Evolutionary conservation across 164 flowering plant species (phyloP).

Genomic region (Aristolochia fimbriata): DNA sequence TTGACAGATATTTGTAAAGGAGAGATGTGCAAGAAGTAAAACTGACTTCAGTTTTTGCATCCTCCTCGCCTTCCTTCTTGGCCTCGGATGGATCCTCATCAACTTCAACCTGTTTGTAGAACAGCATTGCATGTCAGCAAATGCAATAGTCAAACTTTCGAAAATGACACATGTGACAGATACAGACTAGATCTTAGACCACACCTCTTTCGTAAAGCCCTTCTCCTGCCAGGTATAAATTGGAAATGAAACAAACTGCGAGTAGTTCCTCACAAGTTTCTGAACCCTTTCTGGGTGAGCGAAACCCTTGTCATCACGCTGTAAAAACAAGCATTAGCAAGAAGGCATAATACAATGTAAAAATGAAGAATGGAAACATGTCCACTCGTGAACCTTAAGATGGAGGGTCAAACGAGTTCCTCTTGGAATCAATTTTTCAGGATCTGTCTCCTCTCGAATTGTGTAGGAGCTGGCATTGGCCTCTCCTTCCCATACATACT

Average conservation of each 20-base stretch:
- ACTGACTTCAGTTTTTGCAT: slow-evolving; percentile 49
- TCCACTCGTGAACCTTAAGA: slow-evolving; percentile 54
- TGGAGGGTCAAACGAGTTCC: slow-evolving; percentile 80
- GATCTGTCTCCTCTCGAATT: slow-evolving; percentile 86
- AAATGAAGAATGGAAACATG: neutral
- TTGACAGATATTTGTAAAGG: too few relatives aligned
- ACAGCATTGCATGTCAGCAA: neutral
- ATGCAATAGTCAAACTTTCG: neutral
- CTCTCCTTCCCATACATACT: slow-evolving; percentile 95
- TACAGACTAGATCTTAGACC: neutral
- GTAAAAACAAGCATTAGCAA: slow-evolving; percentile 8
- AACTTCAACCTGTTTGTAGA: slow-evolving; percentile 67
- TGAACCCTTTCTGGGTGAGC: slow-evolving; percentile 89
- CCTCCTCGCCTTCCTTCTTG: slow-evolving; percentile 61
- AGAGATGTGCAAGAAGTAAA: neutral
- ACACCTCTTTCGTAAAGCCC: slow-evolving; percentile 89
- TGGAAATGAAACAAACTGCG: slow-evolving; percentile 96
- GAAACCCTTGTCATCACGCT: slow-evolving; percentile 82
- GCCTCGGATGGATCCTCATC: slow-evolving; percentile 88
- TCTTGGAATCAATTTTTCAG: slow-evolving; percentile 73
- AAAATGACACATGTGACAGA: neutral
- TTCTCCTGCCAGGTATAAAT: slow-evolving; percentile 95
- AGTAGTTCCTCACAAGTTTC: slow-evolving; percentile 88
- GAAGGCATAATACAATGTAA: neutral
- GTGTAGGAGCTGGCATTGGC: slow-evolving; percentile 83